A percentile compares a stretch with the other conserved stretches of the same genome.
Evolutionary conservation across 2,329 filamentous ascomycete species (phyloP).

Genomic region (Penicillium decumbens): DNA sequence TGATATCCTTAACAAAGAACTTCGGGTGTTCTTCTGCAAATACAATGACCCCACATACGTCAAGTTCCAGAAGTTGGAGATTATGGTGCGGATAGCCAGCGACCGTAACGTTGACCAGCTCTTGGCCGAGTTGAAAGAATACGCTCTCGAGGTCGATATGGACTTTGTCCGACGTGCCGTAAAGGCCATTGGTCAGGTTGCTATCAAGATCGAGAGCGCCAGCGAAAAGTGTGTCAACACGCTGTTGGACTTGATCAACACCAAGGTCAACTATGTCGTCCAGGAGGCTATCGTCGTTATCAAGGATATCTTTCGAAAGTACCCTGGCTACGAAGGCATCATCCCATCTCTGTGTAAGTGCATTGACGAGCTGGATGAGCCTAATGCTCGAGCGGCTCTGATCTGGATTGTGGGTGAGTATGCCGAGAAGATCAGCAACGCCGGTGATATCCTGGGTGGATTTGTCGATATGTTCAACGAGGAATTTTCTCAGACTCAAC

Average conservation of each 20-base stretch:
- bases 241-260: constrained; percentile 87
- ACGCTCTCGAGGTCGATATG: constrained; percentile 97
- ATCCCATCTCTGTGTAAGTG: constrained; percentile 94
- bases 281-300: constrained; percentile 99
- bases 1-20: constrained; percentile 93
- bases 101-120: constrained; percentile 94
- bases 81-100: constrained; percentile 98
- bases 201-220: constrained; percentile 94
- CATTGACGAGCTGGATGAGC: constrained; percentile 95
- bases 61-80: constrained; percentile 95
- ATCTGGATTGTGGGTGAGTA: constrained; percentile 99
- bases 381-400: constrained; percentile 78
- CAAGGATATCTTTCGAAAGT: constrained; percentile 96
- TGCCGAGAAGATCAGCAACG: constrained; percentile 97
- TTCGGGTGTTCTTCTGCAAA: constrained; percentile 99
- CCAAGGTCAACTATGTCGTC: constrained; percentile 98
- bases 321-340: constrained; percentile 95
- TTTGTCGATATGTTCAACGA: constrained; percentile 95
- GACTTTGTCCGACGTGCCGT: constrained; percentile 93
- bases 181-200: constrained; percentile 93
- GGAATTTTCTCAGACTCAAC: constrained; percentile 97
- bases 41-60: constrained; percentile 98
- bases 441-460: constrained; percentile 83
- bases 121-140: constrained; percentile 90
- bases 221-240: constrained; percentile 95